A percentile compares a stretch with the other conserved stretches of the same genome.
Evolutionary conservation across 2,329 filamentous ascomycete species (phyloP).

Genomic region (Ceratocystis alfenasii): DNA sequence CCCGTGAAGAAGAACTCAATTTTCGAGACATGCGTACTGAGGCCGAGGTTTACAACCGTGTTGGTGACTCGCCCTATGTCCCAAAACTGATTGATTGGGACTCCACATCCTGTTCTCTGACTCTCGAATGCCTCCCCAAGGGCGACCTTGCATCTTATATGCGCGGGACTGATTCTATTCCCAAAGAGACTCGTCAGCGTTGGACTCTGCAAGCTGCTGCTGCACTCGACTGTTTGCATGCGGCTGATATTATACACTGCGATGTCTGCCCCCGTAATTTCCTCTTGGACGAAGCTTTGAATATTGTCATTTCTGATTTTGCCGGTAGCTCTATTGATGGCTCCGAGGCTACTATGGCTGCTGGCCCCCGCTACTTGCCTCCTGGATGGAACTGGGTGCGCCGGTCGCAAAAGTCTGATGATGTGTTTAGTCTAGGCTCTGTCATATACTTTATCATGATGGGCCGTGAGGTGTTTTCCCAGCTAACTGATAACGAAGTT

Average conservation of each 20-base stretch:
- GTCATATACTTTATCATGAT: conserved; percentile 30
- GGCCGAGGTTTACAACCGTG: conserved; percentile 25
- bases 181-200: conserved; percentile 24
- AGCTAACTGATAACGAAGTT: conserved; percentile 27
- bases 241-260: conserved; percentile 31
- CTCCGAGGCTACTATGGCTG: conserved; percentile 24
- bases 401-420: conserved; percentile 26
- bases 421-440: conserved; percentile 30
- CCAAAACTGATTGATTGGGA: conserved; percentile 25
- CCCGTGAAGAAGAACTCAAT: conserved; percentile 23
- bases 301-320: conserved; percentile 32
- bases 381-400: conserved; percentile 26
- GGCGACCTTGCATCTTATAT: conserved; percentile 26
- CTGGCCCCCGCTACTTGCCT: conserved; percentile 25
- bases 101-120: conserved; percentile 24
- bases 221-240: conserved; percentile 30
- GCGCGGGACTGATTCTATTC: conserved; percentile 19
- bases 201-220: conserved; percentile 30
- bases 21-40: conserved; percentile 24
- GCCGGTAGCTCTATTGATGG: conserved; percentile 27
- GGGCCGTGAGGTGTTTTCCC: conserved; percentile 27
- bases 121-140: conserved; percentile 26
- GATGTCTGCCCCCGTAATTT: conserved; percentile 33
- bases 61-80: conserved; percentile 24
- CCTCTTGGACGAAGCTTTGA: conserved; percentile 29